Evolutionary conservation across 2,329 filamentous ascomycete species (phyloP).

Genomic region (Macrophomina phaseolina): DNA sequence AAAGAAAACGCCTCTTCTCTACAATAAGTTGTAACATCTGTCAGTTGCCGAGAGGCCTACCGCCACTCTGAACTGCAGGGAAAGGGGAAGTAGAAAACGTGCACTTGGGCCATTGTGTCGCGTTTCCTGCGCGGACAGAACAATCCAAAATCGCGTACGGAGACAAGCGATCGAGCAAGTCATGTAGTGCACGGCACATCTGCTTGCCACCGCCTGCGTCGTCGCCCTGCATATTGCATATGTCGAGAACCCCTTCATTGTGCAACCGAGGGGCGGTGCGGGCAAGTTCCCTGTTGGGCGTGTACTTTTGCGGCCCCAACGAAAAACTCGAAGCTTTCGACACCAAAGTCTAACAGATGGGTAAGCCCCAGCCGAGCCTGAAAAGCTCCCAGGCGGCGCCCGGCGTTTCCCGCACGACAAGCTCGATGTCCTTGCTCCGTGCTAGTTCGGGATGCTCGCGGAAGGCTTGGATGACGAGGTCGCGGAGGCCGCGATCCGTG

Average conservation of each 20-base stretch:
- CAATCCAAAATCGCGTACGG: not conserved
- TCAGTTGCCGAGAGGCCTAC: not conserved
- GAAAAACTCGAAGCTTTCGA: not conserved
- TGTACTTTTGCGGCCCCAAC: conserved; percentile 1
- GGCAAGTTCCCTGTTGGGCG: not conserved
- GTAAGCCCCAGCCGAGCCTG: conserved; percentile 54
- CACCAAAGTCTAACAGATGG: conserved; percentile 36
- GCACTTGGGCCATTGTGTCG: conserved; percentile 13
- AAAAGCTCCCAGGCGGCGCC: conserved; percentile 56
- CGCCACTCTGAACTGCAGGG: conserved; percentile 2
- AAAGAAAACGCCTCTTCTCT: not conserved
- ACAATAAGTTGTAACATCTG: conserved; percentile 6
- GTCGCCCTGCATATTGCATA: conserved; percentile 19
- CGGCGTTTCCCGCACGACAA: conserved; percentile 51
- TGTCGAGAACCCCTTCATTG: not conserved
- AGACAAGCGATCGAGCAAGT: not conserved
- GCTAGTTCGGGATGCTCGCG: conserved; percentile 52
- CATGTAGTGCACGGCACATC: conserved; percentile 6
- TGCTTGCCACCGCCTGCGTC: conserved; percentile 4
- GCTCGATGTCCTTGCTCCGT: conserved; percentile 53
- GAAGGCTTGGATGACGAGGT: conserved; percentile 56
- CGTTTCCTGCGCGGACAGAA: not conserved
- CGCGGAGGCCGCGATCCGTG: conserved; percentile 54
- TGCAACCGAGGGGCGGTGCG: not conserved
- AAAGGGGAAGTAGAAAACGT: not conserved